These are phyloP conservation scores for Globisporangium splendens DNA, from an alignment of 352 stramenopile genomes.

Conservation along the genomic window DNA sequence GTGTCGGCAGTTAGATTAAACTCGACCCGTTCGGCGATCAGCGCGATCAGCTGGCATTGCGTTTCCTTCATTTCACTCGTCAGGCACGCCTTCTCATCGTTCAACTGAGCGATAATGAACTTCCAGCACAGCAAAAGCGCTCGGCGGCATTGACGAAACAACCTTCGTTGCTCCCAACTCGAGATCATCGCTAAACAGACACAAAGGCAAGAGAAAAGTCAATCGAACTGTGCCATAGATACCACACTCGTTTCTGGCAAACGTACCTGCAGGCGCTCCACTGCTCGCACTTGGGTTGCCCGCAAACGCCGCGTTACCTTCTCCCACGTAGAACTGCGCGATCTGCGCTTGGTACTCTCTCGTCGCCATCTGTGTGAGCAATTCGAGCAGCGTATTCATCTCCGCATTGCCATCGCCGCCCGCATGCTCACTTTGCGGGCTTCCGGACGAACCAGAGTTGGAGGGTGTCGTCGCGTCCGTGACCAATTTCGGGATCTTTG, in stretches of 20 bases:
- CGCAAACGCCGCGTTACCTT: not conserved
- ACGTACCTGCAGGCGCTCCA: conserved; percentile 14
- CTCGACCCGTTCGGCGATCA: conserved; percentile 66
- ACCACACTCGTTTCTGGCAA: no score
- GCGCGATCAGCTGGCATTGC: conserved; percentile 59
- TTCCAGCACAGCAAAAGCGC: conserved; percentile 67
- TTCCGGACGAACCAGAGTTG: not conserved
- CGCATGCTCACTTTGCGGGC: conserved; percentile 4
- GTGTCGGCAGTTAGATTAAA: conserved; percentile 42
- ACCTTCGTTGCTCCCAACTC: conserved; percentile 31
- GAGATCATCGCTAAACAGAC: conserved; percentile 14
- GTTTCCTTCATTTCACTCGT: conserved; percentile 35
- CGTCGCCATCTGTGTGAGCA: conserved; percentile 57
- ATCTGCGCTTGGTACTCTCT: conserved; percentile 57
- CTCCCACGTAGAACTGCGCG: conserved; percentile 45
- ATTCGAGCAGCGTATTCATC: conserved; percentile 31
- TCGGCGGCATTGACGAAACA: conserved; percentile 59
- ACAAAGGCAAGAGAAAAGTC: not conserved
- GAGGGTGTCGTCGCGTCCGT: conserved; percentile 29
- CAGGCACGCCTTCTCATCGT: conserved; percentile 33
- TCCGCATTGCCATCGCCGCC: conserved; percentile 7
- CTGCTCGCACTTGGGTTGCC: conserved; percentile 10
- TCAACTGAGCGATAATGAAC: conserved; percentile 55
- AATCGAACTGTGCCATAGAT: not conserved
- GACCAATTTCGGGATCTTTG: conserved; percentile 41